Evolutionary conservation across 1,284 basidiomycete species (phyloP).

Genomic region (Fomitopsis pinicola): DNA sequence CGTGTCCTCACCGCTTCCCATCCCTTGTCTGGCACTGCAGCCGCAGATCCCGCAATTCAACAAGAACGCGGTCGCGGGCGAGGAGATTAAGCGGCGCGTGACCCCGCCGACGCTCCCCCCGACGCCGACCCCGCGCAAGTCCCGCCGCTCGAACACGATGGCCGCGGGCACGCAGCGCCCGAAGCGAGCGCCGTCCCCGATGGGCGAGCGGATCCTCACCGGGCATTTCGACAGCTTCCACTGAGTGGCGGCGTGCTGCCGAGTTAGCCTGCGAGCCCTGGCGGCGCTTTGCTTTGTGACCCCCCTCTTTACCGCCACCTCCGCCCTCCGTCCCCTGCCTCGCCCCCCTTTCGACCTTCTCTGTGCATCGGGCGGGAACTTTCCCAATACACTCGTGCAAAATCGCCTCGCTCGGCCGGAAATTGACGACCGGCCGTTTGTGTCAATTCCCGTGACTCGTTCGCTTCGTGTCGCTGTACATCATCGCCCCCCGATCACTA

Average conservation of each 20-base stretch:
- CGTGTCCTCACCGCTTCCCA: background rate
- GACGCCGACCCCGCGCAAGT: slow-evolving; percentile 29
- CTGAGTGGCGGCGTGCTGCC: slow-evolving; percentile 21
- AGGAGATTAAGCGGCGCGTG: slow-evolving; percentile 11
- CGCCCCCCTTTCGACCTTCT: background rate
- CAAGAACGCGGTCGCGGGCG: slow-evolving; percentile 11
- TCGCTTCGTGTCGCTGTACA: background rate
- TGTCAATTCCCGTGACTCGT: background rate
- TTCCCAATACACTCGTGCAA: background rate
- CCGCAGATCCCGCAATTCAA: slow-evolving; percentile 17
- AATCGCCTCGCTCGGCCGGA: background rate
- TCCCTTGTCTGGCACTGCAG: slow-evolving; percentile 5
- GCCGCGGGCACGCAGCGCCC: slow-evolving; percentile 38
- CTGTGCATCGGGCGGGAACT: background rate
- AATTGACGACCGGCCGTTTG: background rate
- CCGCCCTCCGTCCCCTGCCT: too few species aligned
- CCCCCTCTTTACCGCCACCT: background rate
- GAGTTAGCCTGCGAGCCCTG: too few species aligned
- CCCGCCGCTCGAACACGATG: slow-evolving; percentile 59
- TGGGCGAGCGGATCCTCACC: slow-evolving; percentile 81
- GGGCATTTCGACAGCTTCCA: slow-evolving; percentile 83
- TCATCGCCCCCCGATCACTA: background rate
- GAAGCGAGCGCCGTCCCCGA: slow-evolving; percentile 73
- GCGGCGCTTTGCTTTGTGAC: background rate
- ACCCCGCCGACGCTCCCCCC: slow-evolving; percentile 17